Evolutionary conservation across 2,329 filamentous ascomycete species (phyloP).

Genomic region (Curvularia hawaiiensis): DNA sequence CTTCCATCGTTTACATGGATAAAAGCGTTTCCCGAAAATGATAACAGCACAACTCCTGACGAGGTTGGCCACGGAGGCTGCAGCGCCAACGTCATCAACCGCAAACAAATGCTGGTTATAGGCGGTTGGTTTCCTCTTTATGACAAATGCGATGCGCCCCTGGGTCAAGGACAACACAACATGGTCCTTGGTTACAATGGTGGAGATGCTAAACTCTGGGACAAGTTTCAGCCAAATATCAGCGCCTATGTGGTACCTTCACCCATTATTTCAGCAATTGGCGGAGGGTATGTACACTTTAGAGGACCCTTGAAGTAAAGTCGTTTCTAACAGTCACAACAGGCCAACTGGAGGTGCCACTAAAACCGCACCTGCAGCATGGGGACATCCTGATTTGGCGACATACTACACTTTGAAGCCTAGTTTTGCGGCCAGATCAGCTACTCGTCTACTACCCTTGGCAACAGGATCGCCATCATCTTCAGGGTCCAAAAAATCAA

Average conservation of each 20-base stretch:
- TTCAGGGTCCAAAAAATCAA: constrained; percentile 26
- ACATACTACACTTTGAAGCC: constrained; percentile 61
- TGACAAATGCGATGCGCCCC: constrained; percentile 58
- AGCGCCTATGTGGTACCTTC: constrained; percentile 61
- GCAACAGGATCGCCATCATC: constrained; percentile 26
- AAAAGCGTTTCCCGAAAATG: constrained; percentile 55
- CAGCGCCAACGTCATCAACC: constrained; percentile 61
- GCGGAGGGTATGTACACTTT: constrained; percentile 41
- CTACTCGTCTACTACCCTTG: constrained; percentile 54
- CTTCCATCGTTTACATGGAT: constrained; percentile 70
- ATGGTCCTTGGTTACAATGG: constrained; percentile 60
- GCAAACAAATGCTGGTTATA: constrained; percentile 66
- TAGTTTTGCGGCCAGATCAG: constrained; percentile 52
- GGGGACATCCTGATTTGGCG: constrained; percentile 57
- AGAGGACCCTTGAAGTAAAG: not conserved
- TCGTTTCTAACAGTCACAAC: constrained; percentile 32
- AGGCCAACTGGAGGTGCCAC: constrained; percentile 61
- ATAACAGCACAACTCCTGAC: constrained; percentile 37
- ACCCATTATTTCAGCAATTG: constrained; percentile 56
- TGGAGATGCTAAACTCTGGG: constrained; percentile 55
- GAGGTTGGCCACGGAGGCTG: constrained; percentile 60
- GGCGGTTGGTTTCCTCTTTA: constrained; percentile 60
- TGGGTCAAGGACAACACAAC: constrained; percentile 62
- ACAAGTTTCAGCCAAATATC: constrained; percentile 56
- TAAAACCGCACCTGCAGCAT: constrained; percentile 56